Percentiles rank a stretch among this genome's conserved stretches.
These are phyloP conservation scores for Tylopilus subfusipes DNA, from an alignment of 768 basidiomycete species.

Conservation along the genomic window DNA sequence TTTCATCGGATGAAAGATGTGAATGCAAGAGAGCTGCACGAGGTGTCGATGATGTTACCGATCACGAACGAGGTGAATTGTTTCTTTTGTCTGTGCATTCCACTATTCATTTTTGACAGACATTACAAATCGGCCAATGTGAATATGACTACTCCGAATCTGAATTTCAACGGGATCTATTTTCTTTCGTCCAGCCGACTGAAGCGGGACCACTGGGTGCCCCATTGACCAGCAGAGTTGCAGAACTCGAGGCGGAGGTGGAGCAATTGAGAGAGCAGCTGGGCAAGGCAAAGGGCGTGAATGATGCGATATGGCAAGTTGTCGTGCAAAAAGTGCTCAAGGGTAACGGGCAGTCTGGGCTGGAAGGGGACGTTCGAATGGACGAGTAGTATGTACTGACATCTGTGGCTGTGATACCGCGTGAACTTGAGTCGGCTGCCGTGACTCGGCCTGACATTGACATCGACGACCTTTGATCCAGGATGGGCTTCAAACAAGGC, in stretches of 20 bases:
- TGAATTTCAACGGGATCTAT: slow-evolving; percentile 63
- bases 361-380: slow-evolving; percentile 5
- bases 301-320: slow-evolving; percentile 91
- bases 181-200: slow-evolving; percentile 56
- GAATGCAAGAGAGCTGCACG: slow-evolving; percentile 65
- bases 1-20: slow-evolving; percentile 73
- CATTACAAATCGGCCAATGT: slow-evolving; percentile 11
- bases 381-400: slow-evolving; percentile 11
- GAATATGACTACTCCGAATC: slow-evolving; percentile 44
- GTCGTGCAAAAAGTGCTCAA: slow-evolving; percentile 63
- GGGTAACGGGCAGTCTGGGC: background rate
- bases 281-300: slow-evolving; percentile 83
- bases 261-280: slow-evolving; percentile 63
- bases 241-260: slow-evolving; percentile 73
- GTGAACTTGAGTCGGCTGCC: slow-evolving; percentile 8
- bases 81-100: background rate
- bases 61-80: slow-evolving; percentile 39
- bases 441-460: background rate
- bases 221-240: slow-evolving; percentile 53
- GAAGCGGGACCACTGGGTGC: slow-evolving; percentile 25
- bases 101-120: slow-evolving; percentile 11
- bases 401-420: slow-evolving; percentile 22
- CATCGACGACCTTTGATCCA: background rate
- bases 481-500: slow-evolving; percentile 87
- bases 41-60: slow-evolving; percentile 62